Evolutionary conservation across 441 rosid genomes (phyloP).

Genomic region (Capsella rubella): DNA sequence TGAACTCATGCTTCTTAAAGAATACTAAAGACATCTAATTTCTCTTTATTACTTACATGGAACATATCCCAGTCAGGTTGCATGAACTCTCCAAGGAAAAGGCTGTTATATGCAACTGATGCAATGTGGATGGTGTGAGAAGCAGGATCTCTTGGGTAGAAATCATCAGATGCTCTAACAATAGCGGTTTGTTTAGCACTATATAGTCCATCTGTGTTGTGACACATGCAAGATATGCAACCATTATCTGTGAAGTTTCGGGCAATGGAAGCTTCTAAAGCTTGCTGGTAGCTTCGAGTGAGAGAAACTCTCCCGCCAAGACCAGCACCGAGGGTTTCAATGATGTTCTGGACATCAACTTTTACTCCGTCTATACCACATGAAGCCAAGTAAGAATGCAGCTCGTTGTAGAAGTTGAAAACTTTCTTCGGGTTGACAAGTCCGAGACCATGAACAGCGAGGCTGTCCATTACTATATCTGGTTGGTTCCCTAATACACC

Average conservation of each 20-base stretch:
- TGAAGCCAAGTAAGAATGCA: conserved; percentile 86
- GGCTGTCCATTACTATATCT: conserved; percentile 88
- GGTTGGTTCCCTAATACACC: conserved; percentile 92
- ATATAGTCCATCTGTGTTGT: conserved; percentile 87
- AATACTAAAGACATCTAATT: not conserved
- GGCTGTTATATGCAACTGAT: conserved; percentile 82
- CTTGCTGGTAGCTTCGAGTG: conserved; percentile 80
- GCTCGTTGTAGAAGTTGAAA: conserved; percentile 90
- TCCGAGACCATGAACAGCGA: conserved; percentile 84
- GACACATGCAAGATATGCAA: conserved; percentile 95
- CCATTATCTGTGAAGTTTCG: conserved; percentile 83
- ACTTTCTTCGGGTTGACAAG: conserved; percentile 88
- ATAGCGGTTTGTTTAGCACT: conserved; percentile 84
- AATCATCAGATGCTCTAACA: conserved; percentile 93
- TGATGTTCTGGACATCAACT: conserved; percentile 91
- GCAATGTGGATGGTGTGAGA: conserved; percentile 96
- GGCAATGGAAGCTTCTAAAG: conserved; percentile 85
- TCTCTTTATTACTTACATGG: conserved; percentile 69
- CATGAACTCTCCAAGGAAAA: conserved; percentile 96
- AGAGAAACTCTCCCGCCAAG: conserved; percentile 92
- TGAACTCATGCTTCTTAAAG: not conserved
- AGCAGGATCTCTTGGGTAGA: conserved; percentile 86
- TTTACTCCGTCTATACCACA: conserved; percentile 95
- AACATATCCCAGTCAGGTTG: conserved; percentile 99
- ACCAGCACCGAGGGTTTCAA: conserved; percentile 94